Conservation (phyloP, 2,329 filamentous ascomycete species). For the Cryoendolithus antarcticus region DNA sequence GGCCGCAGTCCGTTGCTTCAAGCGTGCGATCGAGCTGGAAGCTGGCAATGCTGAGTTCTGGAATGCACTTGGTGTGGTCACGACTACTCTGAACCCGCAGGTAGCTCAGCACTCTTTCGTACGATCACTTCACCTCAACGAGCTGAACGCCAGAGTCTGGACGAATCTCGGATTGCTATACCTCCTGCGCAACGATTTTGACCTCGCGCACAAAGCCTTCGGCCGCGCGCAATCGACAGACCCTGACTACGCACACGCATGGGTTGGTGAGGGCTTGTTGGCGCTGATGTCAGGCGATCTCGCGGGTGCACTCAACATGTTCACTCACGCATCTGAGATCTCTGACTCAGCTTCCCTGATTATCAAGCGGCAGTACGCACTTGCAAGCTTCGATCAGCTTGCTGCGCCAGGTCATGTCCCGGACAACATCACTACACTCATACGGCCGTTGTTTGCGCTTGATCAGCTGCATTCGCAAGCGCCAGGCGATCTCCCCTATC, state of each 20-base stretch:
- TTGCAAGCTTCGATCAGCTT: constrained; percentile 73
- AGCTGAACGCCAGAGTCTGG: constrained; percentile 74
- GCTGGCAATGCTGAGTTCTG: constrained; percentile 92
- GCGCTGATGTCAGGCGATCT: constrained; percentile 63
- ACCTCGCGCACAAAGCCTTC: constrained; percentile 83
- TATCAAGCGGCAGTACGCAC: constrained; percentile 65
- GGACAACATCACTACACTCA: constrained; percentile 48
- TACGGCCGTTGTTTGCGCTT: constrained; percentile 81
- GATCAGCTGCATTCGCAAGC: constrained; percentile 64
- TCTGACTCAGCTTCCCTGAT: constrained; percentile 63
- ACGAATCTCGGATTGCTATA: constrained; percentile 83
- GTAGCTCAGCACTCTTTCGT: constrained; percentile 91
- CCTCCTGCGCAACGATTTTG: constrained; percentile 66
- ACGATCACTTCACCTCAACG: constrained; percentile 82
- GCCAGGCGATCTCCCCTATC: constrained; percentile 57
- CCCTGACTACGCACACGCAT: constrained; percentile 84
- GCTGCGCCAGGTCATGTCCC: constrained; percentile 42
- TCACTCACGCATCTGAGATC: constrained; percentile 91
- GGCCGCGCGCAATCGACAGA: constrained; percentile 86
- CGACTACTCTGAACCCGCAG: constrained; percentile 69
- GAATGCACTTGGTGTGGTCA: constrained; percentile 89
- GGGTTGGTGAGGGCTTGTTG: constrained; percentile 84
- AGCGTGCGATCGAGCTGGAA: constrained; percentile 88
- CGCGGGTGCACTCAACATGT: constrained; percentile 69
- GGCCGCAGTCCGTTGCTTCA: constrained; percentile 80